Evolutionary conservation across 306 rosid genomes (phyloP), one percentile per base, ranked within the genome.

Genomic region (Ormosia emarginata): DNA sequence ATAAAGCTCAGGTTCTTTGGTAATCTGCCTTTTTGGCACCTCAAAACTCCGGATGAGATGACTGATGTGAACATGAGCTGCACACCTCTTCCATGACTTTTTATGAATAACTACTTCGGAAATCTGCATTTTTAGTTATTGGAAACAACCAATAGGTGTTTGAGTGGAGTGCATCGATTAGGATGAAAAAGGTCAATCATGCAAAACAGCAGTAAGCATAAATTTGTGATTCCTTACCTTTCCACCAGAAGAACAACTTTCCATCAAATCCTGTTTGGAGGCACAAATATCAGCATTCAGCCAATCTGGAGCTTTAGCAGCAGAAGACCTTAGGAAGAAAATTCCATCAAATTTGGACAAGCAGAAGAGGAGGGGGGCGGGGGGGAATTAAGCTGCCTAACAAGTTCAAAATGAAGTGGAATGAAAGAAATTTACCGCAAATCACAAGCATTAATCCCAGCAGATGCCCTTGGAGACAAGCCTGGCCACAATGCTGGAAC

Each of bases 31-130:
- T 84, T 78, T 85, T 6, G 86, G 62, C 58, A 33, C 24, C 52
- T 85, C 83, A 17, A 86, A 74, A 67, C 71, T 80, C 79, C 56
- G 85, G 67, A 94, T 94, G 30, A 90, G 47, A 64, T 56, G 90
- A 77, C 90, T 84, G 58, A 92, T 92, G 91, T 79, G 80, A 58
- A 90, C 91, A 84, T 94, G 98, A 68, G 87, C 74, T 40, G 90
- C 93, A 78, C 90, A 92, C 78, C 82, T 92, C 88, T 89, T 94
- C 87, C 86, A 83, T 8, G 80, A 52, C 47, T 44, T 84, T 72
- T 80, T 85, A 58, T 63, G 78, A 41, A 11, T 15, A 24, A 30
- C 56, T 66, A 61, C 74, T 74, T 77, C 69, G 0, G 84, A 68
- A 49, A 74, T 80, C 97, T 90, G 92, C 75, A 53, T 3, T 33